Evolutionary conservation across 352 stramenopile genomes (phyloP), one percentile per base, ranked within the genome.

Genomic region (Phytophthora agathidicida): DNA sequence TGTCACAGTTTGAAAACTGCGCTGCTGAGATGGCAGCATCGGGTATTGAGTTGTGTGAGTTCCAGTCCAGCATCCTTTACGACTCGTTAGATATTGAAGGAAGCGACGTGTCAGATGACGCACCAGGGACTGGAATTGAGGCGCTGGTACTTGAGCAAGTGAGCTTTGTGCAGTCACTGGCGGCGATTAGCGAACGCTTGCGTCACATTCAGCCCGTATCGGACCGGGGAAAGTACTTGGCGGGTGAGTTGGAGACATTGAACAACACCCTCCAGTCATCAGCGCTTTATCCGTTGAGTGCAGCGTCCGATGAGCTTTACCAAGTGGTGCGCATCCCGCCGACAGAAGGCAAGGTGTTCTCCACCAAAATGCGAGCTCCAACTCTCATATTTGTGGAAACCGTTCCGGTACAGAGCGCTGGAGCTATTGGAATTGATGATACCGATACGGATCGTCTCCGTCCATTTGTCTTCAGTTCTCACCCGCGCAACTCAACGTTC

Each of bases 331-430:
- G 83, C 6, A 83, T 93, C 22, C 80, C 83, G 23, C 80, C 80
- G 7, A 85, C 59, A 7, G 83, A 93, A 75, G 83, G 83, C 43
- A 93, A 89, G 57, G 83, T 93, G 13, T 93, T 93, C 27, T 89
- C 83, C n/a, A 93, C 83, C 7, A 93, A 93, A 68, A 89, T 90
- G 78, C 80, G 83, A 16, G 83, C 83, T 3, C 83, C 83, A 10
- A 93, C 83, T 26, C 59, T 93, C 13, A 86, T 93, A 32, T 91
- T 91, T 41, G 66, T 93, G 1, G 83, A 93, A 48, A 83, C 75
- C 10, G 68, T 91, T 20, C 80, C 80, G 30, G 71, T 93, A 7
- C 67, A 89, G 52, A 73, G 66, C 9, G 49, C 57, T n/a, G 65
- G 55, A 5, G 42, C 60, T 0, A 46, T 82, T 30, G 65, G 38